Evolutionary conservation across 306 rosid species (phyloP).

Genomic region (Malus fusca): DNA sequence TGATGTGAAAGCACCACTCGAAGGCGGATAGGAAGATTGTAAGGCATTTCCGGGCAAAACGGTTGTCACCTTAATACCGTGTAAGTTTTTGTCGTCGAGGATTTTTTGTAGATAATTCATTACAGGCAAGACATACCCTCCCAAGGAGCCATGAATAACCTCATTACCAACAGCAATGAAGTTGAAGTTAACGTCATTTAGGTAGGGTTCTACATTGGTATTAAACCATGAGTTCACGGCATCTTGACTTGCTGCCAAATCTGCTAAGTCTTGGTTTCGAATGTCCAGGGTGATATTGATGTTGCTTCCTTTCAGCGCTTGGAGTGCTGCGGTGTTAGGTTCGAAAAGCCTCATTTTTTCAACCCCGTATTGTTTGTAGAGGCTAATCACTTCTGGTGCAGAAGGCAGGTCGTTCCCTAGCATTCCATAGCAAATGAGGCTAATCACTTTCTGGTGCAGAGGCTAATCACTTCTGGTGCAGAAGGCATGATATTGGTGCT

Average conservation of each 20-base stretch:
- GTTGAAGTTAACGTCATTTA: not conserved
- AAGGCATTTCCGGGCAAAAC: slow-evolving; percentile 3
- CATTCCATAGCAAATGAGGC: slow-evolving; percentile 10
- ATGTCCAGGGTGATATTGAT: slow-evolving; percentile 9
- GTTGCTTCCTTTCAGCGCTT: slow-evolving; percentile 5
- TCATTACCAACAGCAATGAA: slow-evolving; percentile 25
- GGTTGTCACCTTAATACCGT: slow-evolving; percentile 22
- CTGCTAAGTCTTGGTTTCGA: not conserved
- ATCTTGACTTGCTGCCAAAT: slow-evolving; percentile 5
- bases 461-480: too few species aligned
- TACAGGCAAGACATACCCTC: slow-evolving; percentile 1
- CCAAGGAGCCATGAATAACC: slow-evolving; percentile 9
- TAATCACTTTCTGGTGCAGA: too few species aligned
- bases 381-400: slow-evolving; percentile 10
- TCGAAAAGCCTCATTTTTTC: slow-evolving; percentile 19
- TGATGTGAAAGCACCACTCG: slow-evolving; percentile 4
- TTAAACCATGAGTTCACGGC: slow-evolving; percentile 21
- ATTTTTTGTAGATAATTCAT: slow-evolving; percentile 9
- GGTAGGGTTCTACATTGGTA: slow-evolving; percentile 13
- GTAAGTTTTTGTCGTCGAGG: not conserved
- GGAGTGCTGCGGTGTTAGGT: slow-evolving; percentile 4
- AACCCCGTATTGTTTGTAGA: slow-evolving; percentile 9
- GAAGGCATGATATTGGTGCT: too few species aligned
- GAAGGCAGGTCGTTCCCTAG: slow-evolving; percentile 18
- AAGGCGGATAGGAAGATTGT: slow-evolving; percentile 18